These are phyloP conservation scores for Panaeolus papilionaceus DNA, from an alignment of 768 basidiomycete genomes.

Conservation along the genomic window DNA sequence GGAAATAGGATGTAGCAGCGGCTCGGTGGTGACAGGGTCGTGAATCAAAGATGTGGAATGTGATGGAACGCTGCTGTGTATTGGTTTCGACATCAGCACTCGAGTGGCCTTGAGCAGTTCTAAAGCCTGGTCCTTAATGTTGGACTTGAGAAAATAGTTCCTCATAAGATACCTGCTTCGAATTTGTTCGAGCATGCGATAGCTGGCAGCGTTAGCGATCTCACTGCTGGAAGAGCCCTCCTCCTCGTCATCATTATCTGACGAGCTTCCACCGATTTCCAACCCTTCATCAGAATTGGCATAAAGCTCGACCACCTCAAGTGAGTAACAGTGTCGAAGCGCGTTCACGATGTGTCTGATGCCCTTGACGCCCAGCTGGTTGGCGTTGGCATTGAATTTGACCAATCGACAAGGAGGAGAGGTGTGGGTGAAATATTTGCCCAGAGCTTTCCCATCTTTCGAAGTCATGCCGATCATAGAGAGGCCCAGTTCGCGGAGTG, in stretches of 20 bases:
- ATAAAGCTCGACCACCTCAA: conserved; percentile 27
- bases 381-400: conserved; percentile 26
- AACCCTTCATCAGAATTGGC: conserved; percentile 18
- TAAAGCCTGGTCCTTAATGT: conserved; percentile 21
- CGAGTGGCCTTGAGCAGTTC: conserved; percentile 26
- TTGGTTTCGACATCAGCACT: conserved; percentile 21
- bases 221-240: conserved; percentile 4
- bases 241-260: not conserved
- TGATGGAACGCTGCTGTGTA: not conserved
- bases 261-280: not conserved
- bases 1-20: conserved; percentile 7
- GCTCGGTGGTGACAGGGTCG: conserved; percentile 15
- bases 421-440: conserved; percentile 18
- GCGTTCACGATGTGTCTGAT: conserved; percentile 21
- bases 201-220: conserved; percentile 10
- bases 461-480: conserved; percentile 22
- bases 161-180: conserved; percentile 16
- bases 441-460: conserved; percentile 19
- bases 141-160: conserved; percentile 23
- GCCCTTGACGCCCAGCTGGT: conserved; percentile 25
- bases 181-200: conserved; percentile 1
- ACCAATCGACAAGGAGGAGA: conserved; percentile 4
- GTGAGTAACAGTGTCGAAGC: conserved; percentile 23
- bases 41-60: not conserved
- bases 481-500: conserved; percentile 20